Evolutionary conservation across 768 basidiomycete species (phyloP), one percentile per base, ranked within the genome.

Genomic region (Lactifluus rugatus): DNA sequence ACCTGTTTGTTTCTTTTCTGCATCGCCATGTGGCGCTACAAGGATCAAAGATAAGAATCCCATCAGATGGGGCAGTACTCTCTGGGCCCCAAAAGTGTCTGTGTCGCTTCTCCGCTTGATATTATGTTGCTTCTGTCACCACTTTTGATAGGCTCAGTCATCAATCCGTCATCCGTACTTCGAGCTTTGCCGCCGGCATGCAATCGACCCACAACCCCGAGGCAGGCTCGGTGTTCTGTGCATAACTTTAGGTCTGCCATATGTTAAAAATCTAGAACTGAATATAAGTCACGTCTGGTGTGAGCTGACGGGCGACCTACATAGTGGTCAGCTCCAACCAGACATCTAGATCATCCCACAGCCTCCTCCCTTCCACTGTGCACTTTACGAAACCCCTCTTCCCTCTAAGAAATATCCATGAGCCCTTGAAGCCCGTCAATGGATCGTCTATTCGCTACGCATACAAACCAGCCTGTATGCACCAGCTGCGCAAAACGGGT

Each of bases 361-460:
- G 19, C 51, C 47, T 58, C 54, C 45, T 41, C 53, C 70, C 61
- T 50, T 57, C 62, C 37, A 56, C 49, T 26, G 71, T 68, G 61
- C 76, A 76, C 32, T 19, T 62, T 58, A 57, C 76, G 76, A 55
- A 67, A 74, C 8, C 71, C 73, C 31, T 67, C 64, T 5, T 62
- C 65, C 48, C 51, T 61, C 68, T 66, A 69, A 16, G 66, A 57
- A 60, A 71, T 63, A 0, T 68, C 66, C 19, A 65, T 58, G 34
- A 76, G 61, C 19, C 56, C 63, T 52, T 70, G 65, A 19, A 77
- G 57, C 16, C 74, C 75, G 65, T 69, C 31, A 76, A 48, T 16
- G 72, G 70, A 54, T 76, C 74, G 42, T 62, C 63, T 50, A 71
- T 61, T 25, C 67, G 69, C 23, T 66, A 62, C 25, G 68, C 69